Evolutionary conservation across 2,329 filamentous ascomycete species (phyloP), one percentile per base, ranked within the genome.

Genomic region (Fusarium brevicatenulatum): DNA sequence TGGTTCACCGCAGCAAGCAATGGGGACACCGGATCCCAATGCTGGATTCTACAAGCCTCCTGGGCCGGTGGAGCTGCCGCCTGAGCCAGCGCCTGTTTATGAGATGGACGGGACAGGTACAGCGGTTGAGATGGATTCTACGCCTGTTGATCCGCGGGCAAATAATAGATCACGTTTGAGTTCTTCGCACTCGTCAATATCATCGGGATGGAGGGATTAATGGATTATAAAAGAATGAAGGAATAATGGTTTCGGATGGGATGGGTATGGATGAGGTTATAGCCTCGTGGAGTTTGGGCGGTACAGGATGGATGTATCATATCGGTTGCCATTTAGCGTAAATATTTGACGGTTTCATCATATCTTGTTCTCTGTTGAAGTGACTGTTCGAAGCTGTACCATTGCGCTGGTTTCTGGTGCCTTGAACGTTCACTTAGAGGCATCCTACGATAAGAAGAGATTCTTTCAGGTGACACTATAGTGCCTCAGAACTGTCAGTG

Each of bases 31-130:
- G 13, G 63, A 60, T 19, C 54, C 59, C 1, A 63, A 63, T 4
- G 25, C 63, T 2, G 72, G 62, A 18, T 62, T 46, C 54, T 75
- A 68, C 34, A 40, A 53, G 13, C 69, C 63, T 10, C 32, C 57
- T 5, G 66, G 46, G 18, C 65, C 66, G 1, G 66, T 49, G 5
- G 74, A 76, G 37, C 19, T 76, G 30, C 65, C 73, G 1, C 69
- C 71, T 8, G 56, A 67, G 7, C 71, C 55, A 5, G 60, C 40
- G 15, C 43, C 57, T 23, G 52, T 74, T 12, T 74, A 68, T 8
- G 77, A 79, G 68, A 78, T 79, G 77, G 77, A 79, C 8, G 71
- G 75, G 1, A 69, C 68, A 6, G 52, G 60, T 1, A 37, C 54
- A 5, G 52, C 50, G n/a, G 50, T 68, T 7, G 77, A 78, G 58